These are phyloP conservation scores for Solanum appendiculatum DNA, from an alignment of 257 asterid species.

Conservation along the genomic window DNA sequence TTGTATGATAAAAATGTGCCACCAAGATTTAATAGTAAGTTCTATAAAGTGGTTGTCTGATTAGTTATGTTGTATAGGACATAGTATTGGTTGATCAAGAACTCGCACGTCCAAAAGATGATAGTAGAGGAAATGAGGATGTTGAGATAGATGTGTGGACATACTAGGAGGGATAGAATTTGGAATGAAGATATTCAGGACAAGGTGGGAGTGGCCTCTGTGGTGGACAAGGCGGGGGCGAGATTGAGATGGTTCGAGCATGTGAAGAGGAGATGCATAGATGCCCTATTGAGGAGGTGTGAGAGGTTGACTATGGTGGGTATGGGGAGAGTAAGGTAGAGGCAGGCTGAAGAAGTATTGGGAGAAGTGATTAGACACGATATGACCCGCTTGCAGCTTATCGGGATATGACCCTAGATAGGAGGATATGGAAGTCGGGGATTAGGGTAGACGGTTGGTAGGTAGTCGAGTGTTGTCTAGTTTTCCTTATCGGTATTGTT, in stretches of 20 bases:
- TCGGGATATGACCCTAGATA: background rate
- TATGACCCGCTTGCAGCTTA: background rate
- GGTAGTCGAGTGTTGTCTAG: background rate
- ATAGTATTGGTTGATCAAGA: background rate
- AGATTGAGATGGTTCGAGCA: background rate
- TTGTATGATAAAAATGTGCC: background rate
- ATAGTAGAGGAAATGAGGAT: background rate
- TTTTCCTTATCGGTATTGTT: background rate
- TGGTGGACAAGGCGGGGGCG: background rate
- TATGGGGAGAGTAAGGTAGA: background rate
- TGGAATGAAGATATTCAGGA: background rate
- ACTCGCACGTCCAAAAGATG: background rate
- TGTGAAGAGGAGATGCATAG: background rate
- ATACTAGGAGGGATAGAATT: background rate
- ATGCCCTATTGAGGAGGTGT: background rate
- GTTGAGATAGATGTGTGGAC: background rate
- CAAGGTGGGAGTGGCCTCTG: background rate
- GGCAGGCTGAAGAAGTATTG: background rate
- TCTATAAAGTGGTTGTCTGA: background rate
- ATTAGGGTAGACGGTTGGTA: background rate
- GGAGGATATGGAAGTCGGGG: background rate
- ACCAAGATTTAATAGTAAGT: background rate
- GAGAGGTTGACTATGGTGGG: background rate
- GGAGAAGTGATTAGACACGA: background rate
- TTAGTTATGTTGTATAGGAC: background rate